Percentiles rank a stretch among this genome's conserved stretches.
Evolutionary conservation across 2,329 filamentous ascomycete species (phyloP).

Genomic region (Alternaria viburni): DNA sequence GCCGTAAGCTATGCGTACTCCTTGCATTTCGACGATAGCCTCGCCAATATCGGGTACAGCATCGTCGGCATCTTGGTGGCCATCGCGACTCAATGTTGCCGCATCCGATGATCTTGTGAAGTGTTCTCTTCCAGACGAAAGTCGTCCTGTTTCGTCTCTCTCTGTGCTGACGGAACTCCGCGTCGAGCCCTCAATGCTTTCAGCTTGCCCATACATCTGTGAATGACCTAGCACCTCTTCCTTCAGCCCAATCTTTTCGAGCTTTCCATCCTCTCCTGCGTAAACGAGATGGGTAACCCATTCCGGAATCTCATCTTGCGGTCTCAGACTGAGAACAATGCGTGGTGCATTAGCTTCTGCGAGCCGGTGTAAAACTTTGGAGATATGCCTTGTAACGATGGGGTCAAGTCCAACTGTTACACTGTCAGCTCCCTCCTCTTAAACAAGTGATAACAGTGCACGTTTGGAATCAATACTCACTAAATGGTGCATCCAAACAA

Average conservation of each 20-base stretch:
- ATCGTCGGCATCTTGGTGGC: conserved; percentile 32
- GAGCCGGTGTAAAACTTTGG: conserved; percentile 71
- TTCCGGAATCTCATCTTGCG: conserved; percentile 84
- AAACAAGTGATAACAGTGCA: neutral
- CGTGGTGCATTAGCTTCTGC: conserved; percentile 71
- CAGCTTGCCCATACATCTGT: conserved; percentile 31
- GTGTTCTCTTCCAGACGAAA: conserved; percentile 34
- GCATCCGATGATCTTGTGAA: neutral
- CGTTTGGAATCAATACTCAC: conserved; percentile 46
- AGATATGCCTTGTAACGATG: conserved; percentile 74
- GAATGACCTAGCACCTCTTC: conserved; percentile 63
- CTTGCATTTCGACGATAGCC: conserved; percentile 83
- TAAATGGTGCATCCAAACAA: conserved; percentile 87
- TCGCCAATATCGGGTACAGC: conserved; percentile 59
- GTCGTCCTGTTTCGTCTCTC: conserved; percentile 34
- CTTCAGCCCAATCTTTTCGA: conserved; percentile 71
- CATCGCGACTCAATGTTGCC: conserved; percentile 38
- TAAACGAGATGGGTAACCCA: conserved; percentile 90
- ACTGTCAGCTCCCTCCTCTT: neutral
- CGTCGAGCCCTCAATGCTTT: conserved; percentile 10
- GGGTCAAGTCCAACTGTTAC: conserved; percentile 84
- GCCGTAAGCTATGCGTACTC: conserved; percentile 82
- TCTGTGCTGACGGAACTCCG: conserved; percentile 28
- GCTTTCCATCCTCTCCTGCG: conserved; percentile 69
- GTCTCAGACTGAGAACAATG: conserved; percentile 77